Evolutionary conservation across 2,329 filamentous ascomycete species (phyloP).

Genomic region (Trichoderma polysporum): DNA sequence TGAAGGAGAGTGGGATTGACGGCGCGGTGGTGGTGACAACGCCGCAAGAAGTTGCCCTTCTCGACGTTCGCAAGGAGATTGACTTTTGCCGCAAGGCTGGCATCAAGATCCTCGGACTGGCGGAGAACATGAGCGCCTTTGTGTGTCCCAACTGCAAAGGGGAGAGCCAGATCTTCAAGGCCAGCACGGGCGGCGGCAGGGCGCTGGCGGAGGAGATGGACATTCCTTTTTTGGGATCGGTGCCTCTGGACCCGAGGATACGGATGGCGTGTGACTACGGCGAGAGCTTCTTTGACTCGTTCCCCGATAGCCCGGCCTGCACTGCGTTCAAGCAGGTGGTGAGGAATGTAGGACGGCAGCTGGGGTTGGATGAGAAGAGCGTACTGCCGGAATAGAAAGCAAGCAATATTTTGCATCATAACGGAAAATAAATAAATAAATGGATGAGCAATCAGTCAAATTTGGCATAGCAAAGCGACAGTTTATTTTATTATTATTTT

Average conservation of each 20-base stretch:
- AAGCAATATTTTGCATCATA: neutral
- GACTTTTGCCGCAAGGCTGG: conserved; percentile 96
- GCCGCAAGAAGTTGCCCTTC: conserved; percentile 86
- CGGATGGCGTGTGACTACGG: conserved; percentile 97
- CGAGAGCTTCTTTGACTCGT: conserved; percentile 94
- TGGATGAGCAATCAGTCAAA: neutral
- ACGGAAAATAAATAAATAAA: neutral
- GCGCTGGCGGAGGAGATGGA: conserved; percentile 80
- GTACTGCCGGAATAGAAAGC: conserved; percentile 43
- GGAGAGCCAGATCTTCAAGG: conserved; percentile 79
- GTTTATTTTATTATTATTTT: conserved; percentile 6
- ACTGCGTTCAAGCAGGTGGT: conserved; percentile 80
- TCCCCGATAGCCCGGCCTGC: conserved; percentile 89
- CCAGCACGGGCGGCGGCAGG: conserved; percentile 84
- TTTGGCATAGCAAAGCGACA: conserved; percentile 6
- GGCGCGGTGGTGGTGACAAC: conserved; percentile 93
- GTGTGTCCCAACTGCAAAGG: conserved; percentile 91
- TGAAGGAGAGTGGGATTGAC: conserved; percentile 89
- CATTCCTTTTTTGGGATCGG: conserved; percentile 84
- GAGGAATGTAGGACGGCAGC: conserved; percentile 63
- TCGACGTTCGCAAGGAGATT: conserved; percentile 96
- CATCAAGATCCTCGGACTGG: conserved; percentile 82
- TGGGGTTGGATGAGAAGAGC: conserved; percentile 61
- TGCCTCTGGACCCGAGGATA: conserved; percentile 89
- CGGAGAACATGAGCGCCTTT: conserved; percentile 98